Evolutionary conservation across 768 basidiomycete genomes (phyloP).

Genomic region (Trametes coccinea): DNA sequence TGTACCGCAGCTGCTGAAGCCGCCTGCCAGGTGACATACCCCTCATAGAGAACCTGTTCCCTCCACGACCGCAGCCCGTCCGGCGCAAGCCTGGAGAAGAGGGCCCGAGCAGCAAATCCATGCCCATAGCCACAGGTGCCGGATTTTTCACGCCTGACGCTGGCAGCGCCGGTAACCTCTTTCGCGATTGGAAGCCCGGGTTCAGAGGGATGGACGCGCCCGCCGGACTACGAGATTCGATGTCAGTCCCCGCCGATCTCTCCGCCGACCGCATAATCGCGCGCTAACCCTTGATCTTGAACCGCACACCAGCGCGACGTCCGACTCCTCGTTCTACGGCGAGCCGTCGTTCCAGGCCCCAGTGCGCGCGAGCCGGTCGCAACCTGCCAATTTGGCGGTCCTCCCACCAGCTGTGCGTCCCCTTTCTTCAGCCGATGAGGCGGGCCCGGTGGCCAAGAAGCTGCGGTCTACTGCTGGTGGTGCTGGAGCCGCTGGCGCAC

Average conservation of each 20-base stretch:
- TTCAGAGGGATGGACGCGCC: slow-evolving; percentile 59
- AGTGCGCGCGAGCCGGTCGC: slow-evolving; percentile 31
- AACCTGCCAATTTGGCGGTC: slow-evolving; percentile 35
- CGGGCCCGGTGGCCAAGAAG: slow-evolving; percentile 75
- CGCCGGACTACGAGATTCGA: slow-evolving; percentile 57
- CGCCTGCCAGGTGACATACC: slow-evolving; percentile 58
- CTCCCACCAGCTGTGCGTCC: slow-evolving; percentile 62
- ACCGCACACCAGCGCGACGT: slow-evolving; percentile 45
- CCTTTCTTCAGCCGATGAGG: slow-evolving; percentile 81
- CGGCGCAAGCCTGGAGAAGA: slow-evolving; percentile 55
- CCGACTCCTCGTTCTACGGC: slow-evolving; percentile 54
- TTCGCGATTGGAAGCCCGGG: slow-evolving; percentile 58
- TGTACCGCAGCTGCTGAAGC: slow-evolving; percentile 3
- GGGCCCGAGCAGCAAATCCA: slow-evolving; percentile 36
- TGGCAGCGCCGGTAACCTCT: slow-evolving; percentile 54
- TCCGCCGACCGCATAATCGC: neutral
- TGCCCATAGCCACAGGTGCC: slow-evolving; percentile 60
- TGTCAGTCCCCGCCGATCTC: slow-evolving; percentile 43
- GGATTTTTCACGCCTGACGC: slow-evolving; percentile 80
- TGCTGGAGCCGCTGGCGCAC: slow-evolving; percentile 35
- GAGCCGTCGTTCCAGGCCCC: slow-evolving; percentile 59
- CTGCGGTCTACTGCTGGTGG: slow-evolving; percentile 50
- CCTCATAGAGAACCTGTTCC: slow-evolving; percentile 72
- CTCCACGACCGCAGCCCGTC: slow-evolving; percentile 57
- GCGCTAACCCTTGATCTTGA: neutral